phyloP scores from a whole-genome alignment of 1,284 basidiomycete species.

The Lentinula novae-zelandiae region DNA sequence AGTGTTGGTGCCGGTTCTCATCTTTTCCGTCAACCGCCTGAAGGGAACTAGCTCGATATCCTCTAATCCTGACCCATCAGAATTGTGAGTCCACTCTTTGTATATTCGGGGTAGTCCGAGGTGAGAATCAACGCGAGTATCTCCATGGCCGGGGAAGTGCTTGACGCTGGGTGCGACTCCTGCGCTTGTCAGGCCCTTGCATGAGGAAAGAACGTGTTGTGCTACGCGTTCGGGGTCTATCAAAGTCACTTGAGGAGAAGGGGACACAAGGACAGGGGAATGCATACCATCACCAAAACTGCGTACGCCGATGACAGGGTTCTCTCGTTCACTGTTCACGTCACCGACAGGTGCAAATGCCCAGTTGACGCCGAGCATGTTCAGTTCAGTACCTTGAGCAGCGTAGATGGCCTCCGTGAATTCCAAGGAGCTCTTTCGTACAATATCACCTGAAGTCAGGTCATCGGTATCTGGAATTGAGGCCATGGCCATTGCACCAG shows the following conservation, averaged over 20 bases:
- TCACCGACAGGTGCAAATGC: slow-evolving; percentile 67
- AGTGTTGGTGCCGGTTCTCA: slow-evolving; percentile 13
- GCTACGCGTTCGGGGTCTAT: slow-evolving; percentile 53
- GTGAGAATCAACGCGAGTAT: slow-evolving; percentile 69
- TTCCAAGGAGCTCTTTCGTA: slow-evolving; percentile 30
- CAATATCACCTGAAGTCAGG: not conserved
- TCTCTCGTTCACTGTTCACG: slow-evolving; percentile 61
- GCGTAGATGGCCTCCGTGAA: slow-evolving; percentile 44
- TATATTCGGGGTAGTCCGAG: slow-evolving; percentile 59
- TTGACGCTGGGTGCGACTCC: slow-evolving; percentile 60
- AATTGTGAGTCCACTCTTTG: slow-evolving; percentile 29
- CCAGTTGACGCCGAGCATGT: slow-evolving; percentile 65
- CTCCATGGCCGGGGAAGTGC: slow-evolving; percentile 73
- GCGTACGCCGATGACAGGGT: slow-evolving; percentile 70
- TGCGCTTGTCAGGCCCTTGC: slow-evolving; percentile 40
- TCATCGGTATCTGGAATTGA: slow-evolving; percentile 31
- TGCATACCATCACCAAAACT: slow-evolving; percentile 64
- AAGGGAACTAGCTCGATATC: slow-evolving; percentile 59
- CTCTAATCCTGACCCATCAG: slow-evolving; percentile 30
- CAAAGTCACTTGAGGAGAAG: not conserved
- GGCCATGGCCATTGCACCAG: slow-evolving; percentile 69
- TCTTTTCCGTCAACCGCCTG: slow-evolving; percentile 34
- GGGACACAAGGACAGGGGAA: not conserved
- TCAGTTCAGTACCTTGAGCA: slow-evolving; percentile 53
- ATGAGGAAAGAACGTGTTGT: slow-evolving; percentile 43